Percentiles rank a stretch among this genome's conserved stretches.
phyloP scores from a whole-genome alignment of 768 basidiomycete species.

The Amyloporia xantha region DNA sequence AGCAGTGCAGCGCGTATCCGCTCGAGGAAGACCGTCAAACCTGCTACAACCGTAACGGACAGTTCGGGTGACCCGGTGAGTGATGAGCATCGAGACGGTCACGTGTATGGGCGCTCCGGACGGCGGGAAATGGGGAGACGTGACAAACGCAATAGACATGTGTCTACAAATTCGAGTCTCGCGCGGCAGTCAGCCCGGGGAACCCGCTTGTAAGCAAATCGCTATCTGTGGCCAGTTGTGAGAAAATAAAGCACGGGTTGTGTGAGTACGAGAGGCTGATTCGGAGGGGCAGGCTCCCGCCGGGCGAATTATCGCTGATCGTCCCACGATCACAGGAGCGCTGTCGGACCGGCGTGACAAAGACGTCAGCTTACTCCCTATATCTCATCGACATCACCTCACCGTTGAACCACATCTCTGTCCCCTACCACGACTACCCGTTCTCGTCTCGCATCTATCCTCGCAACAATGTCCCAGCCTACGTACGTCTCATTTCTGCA shows the following conservation, averaged over 20 bases:
- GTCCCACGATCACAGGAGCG: slow-evolving; percentile 16
- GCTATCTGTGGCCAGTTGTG: not conserved
- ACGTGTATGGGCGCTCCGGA: not conserved
- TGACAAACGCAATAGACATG: not conserved
- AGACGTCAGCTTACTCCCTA: slow-evolving; percentile 18
- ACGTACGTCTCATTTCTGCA: slow-evolving; percentile 37
- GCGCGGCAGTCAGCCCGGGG: too few relatives aligned
- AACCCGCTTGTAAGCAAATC: not conserved
- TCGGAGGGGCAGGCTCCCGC: not conserved
- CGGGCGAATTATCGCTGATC: slow-evolving; percentile 2
- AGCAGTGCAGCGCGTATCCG: too few relatives aligned
- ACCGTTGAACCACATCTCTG: slow-evolving; percentile 11
- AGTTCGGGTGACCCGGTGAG: too few relatives aligned
- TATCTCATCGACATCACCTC: slow-evolving; percentile 26
- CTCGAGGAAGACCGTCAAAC: too few relatives aligned
- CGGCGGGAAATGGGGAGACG: not conserved
- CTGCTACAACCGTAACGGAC: too few relatives aligned
- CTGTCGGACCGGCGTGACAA: slow-evolving; percentile 20
- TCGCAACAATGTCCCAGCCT: slow-evolving; percentile 36
- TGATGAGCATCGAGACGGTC: too few relatives aligned
- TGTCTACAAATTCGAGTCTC: too few relatives aligned
- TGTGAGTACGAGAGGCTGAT: not conserved
- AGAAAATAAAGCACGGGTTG: not conserved
- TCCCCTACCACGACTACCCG: slow-evolving; percentile 22
- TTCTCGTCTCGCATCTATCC: slow-evolving; percentile 28